Conservation (phyloP, 1,284 basidiomycete genomes). For the Rhodotorula sp. region DNA sequence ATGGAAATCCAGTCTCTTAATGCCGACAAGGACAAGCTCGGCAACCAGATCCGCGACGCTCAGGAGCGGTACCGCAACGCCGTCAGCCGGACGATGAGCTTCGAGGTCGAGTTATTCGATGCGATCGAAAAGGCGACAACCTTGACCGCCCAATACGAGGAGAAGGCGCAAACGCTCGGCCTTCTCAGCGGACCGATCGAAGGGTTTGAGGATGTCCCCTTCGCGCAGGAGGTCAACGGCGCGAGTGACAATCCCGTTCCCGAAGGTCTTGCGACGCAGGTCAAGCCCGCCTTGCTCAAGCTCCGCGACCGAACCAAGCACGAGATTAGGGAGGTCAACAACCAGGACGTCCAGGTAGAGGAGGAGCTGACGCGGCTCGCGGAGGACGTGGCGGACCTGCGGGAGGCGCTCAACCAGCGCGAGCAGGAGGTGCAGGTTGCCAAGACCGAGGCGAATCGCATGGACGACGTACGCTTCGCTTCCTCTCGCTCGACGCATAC, state of each 20-base stretch:
- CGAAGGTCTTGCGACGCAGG: slow-evolving; percentile 37
- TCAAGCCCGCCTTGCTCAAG: slow-evolving; percentile 42
- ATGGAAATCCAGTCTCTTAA: slow-evolving; percentile 41
- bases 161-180: slow-evolving; percentile 36
- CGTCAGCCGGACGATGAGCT: slow-evolving; percentile 20
- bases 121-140: slow-evolving; percentile 28
- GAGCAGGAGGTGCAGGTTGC: slow-evolving; percentile 38
- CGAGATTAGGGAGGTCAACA: slow-evolving; percentile 15
- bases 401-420: slow-evolving; percentile 25
- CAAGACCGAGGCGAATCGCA: slow-evolving; percentile 36
- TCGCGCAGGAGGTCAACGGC: slow-evolving; percentile 42
- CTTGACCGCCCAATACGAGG: slow-evolving; percentile 36
- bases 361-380: slow-evolving; percentile 30
- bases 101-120: slow-evolving; percentile 42
- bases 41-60: slow-evolving; percentile 13
- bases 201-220: slow-evolving; percentile 42
- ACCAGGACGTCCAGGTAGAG: slow-evolving; percentile 23
- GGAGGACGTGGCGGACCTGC: slow-evolving; percentile 37
- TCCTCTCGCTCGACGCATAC: not conserved
- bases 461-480: slow-evolving; percentile 39
- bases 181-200: slow-evolving; percentile 34
- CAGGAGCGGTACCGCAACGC: slow-evolving; percentile 19
- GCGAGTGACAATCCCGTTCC: slow-evolving; percentile 42
- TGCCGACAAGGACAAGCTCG: slow-evolving; percentile 32
- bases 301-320: slow-evolving; percentile 32